Percentiles rank a stretch among this genome's conserved stretches.
These are phyloP conservation scores for Paramecium biaurelia DNA, from an alignment of 73 alveolate genomes.

Conservation along the genomic window DNA sequence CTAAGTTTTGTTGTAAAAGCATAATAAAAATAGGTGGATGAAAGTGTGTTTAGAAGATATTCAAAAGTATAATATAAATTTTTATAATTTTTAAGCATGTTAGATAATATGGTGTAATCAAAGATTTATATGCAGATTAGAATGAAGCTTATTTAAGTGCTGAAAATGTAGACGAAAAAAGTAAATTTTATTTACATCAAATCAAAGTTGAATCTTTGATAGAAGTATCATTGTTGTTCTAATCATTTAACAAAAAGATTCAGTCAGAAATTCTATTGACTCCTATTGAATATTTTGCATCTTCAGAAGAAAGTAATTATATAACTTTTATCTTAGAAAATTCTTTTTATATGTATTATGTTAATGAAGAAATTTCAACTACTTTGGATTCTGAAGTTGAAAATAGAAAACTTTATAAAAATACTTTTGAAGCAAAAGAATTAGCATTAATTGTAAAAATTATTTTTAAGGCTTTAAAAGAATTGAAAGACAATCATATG, in stretches of 20 bases:
- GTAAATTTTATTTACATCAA: neutral
- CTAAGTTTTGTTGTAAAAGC: neutral
- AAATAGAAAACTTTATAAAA: neutral
- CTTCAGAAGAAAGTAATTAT: neutral
- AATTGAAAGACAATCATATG: neutral
- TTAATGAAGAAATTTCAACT: conserved; percentile 48
- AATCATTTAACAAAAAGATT: neutral
- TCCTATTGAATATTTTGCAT: conserved; percentile 45
- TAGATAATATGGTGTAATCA: neutral
- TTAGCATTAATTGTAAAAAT: conserved; percentile 43
- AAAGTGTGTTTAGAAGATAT: neutral
- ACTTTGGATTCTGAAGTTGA: conserved; percentile 48
- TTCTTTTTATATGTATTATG: conserved; percentile 18
- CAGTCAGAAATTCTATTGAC: neutral
- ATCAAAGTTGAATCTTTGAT: neutral
- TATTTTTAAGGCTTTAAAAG: conserved; percentile 46
- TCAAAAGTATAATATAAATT: neutral
- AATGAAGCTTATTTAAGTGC: conserved; percentile 48
- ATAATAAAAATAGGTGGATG: neutral
- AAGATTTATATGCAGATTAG: neutral
- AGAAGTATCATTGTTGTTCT: neutral
- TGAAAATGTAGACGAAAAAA: neutral
- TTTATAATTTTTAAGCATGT: neutral
- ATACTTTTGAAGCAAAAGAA: conserved; percentile 45
- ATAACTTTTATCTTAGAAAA: neutral